Conservation (phyloP, 805 yeast genomes). For the Ogataea henricii region DNA sequence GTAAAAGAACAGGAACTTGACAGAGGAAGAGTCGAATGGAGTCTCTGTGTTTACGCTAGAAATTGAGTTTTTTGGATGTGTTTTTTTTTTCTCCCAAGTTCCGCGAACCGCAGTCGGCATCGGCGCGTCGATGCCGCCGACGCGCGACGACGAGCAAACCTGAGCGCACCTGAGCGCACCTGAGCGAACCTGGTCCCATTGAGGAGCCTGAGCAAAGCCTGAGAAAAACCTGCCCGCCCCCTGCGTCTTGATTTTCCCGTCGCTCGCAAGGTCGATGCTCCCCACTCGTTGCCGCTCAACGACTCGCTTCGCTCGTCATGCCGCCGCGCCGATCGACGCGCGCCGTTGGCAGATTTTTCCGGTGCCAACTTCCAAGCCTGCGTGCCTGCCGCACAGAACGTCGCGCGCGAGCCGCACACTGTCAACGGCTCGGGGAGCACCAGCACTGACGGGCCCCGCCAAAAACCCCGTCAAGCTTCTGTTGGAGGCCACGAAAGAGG, state of each 20-base stretch:
- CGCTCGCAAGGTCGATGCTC: no score
- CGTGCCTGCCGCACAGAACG: conserved; percentile 10
- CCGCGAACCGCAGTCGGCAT: background rate
- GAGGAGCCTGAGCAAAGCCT: no score
- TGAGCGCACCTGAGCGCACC: background rate
- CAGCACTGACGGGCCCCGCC: background rate
- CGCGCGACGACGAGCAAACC: background rate
- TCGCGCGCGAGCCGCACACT: conserved; percentile 3
- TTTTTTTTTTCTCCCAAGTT: background rate
- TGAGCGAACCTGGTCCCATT: no score
- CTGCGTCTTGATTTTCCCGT: no score
- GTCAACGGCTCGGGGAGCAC: conserved; percentile 1
- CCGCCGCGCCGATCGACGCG: background rate
- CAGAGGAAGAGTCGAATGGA: background rate
- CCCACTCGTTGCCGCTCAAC: no score
- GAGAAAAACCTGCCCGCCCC: no score
- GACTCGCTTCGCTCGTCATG: background rate
- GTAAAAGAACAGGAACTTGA: background rate
- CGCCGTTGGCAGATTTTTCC: background rate
- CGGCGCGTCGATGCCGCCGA: background rate
- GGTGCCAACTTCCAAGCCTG: conserved; percentile 4
- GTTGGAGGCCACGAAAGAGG: no score
- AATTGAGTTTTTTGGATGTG: background rate
- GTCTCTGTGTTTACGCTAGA: background rate
- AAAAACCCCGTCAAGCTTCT: no score